Base-by-base conservation (phyloP, 2,329 filamentous ascomycete genomes). In the Hypoxylon sp. region DNA sequence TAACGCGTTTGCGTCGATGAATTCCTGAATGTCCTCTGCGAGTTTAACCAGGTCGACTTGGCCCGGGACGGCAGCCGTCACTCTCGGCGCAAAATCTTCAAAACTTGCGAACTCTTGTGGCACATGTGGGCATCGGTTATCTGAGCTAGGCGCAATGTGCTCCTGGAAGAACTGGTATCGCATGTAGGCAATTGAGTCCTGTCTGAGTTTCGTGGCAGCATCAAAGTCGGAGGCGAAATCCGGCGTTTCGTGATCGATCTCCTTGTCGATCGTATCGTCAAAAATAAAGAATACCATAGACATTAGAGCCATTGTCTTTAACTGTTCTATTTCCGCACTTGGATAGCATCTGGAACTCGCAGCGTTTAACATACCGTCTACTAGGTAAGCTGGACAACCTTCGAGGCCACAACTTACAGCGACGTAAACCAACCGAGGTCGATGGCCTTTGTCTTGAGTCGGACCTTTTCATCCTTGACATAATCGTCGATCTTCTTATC, bases 241-340 rank as follows among this genome's bases (percentile, higher is more conserved):
- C 2, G 45, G 34, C 14, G 57, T 51, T 4, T 61, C 57, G 27
- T 61, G 41, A 4, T 69, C 67, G 43, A 70, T 66, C 39, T 68
- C 66, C 62, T 68, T 69, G 46, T 72, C 70, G 14, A 70, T 65
- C 7, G 67, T 66, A 43, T 72, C 70, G 39, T 72, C 70, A 30
- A 69, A 68, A 5, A 70, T 65, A 29, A 72, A 72, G 21, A 70
- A 62, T 19, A 61, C 59, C 43, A 70, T 61, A 19, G 61, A 67
- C 16, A 71, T 48, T 2, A 70, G 30, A 16, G 56, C 69, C 65
- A 71, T 71, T 8, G 64, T 70, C 54, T 68, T 63, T 14, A 71
- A 46, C 29, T 57, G 57, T 11, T 71, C 69, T 29, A 68, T 61
- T 8, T 50, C 65, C 6, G 64, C 60, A 25, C 50, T 60, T 12